A percentile compares a stretch with the other conserved stretches of the same genome.
These are phyloP conservation scores for Dioszegia hungarica DNA, from an alignment of 768 basidiomycete species.

Conservation along the genomic window DNA sequence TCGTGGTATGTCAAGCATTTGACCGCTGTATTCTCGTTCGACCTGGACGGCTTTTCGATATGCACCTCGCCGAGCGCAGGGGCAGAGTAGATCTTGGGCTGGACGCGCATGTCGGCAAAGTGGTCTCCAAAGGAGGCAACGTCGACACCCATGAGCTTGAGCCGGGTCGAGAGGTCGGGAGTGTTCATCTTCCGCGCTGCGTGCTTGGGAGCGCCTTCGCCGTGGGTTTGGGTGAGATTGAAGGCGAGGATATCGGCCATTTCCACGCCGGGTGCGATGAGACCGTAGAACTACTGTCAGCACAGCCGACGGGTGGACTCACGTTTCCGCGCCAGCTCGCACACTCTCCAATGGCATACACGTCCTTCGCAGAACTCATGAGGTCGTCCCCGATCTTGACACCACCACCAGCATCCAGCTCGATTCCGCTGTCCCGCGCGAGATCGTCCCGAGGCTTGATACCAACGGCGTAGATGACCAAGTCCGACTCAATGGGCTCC, in stretches of 20 bases:
- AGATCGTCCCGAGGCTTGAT: constrained; percentile 68
- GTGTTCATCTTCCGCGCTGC: constrained; percentile 56
- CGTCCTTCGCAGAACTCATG: constrained; percentile 57
- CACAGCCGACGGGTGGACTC: background rate
- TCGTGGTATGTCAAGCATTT: constrained; percentile 66
- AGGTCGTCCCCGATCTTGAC: constrained; percentile 60
- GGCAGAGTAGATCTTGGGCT: constrained; percentile 26
- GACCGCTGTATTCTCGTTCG: constrained; percentile 52
- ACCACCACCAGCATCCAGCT: constrained; percentile 56
- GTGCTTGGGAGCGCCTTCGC: constrained; percentile 50
- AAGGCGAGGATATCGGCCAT: constrained; percentile 72
- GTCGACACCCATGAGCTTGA: constrained; percentile 63
- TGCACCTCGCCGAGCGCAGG: constrained; percentile 15
- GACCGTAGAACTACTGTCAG: constrained; percentile 55
- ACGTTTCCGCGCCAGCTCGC: constrained; percentile 60
- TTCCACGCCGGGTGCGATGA: constrained; percentile 64
- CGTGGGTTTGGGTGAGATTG: constrained; percentile 62
- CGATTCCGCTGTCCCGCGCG: constrained; percentile 57
- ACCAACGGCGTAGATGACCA: constrained; percentile 67
- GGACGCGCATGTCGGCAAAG: constrained; percentile 57
- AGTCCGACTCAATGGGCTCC: constrained; percentile 53
- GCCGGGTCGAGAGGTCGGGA: constrained; percentile 67
- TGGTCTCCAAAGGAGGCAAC: constrained; percentile 58
- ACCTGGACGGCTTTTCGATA: constrained; percentile 16
- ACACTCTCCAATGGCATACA: constrained; percentile 74